Conservation (phyloP, 805 yeast species). For the Zygoascus biomembranicola region DNA sequence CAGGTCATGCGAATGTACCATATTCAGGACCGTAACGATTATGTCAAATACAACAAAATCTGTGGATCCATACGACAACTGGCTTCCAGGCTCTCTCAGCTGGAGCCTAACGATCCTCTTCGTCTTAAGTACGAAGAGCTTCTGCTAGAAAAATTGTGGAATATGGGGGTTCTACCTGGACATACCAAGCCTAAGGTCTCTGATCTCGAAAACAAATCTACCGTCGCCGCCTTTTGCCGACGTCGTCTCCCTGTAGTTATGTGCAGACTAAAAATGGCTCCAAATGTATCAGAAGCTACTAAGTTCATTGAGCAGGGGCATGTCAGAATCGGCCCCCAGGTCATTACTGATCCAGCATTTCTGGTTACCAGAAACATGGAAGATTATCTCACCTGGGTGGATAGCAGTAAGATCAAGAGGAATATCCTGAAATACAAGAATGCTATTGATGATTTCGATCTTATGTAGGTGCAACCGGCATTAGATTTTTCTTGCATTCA, state of each 20-base stretch:
- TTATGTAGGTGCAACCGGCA: constrained; percentile 26
- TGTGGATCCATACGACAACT: constrained; percentile 88
- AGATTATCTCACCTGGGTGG: constrained; percentile 98
- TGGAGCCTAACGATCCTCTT: constrained; percentile 82
- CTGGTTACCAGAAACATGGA: constrained; percentile 90
- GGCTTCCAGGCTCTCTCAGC: constrained; percentile 74
- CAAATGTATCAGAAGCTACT: constrained; percentile 78
- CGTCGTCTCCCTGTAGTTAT: constrained; percentile 89
- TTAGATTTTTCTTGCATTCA: background rate
- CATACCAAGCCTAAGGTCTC: constrained; percentile 67
- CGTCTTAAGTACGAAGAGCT: constrained; percentile 84
- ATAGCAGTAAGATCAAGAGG: constrained; percentile 83
- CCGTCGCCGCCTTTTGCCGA: constrained; percentile 88
- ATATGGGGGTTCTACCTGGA: constrained; percentile 77
- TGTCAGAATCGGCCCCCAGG: constrained; percentile 92
- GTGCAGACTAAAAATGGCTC: constrained; percentile 92
- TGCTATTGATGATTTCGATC: constrained; percentile 49
- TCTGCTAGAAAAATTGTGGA: constrained; percentile 75
- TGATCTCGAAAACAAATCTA: constrained; percentile 81
- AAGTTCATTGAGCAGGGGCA: constrained; percentile 95
- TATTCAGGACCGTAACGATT: constrained; percentile 90
- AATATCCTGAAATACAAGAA: constrained; percentile 84
- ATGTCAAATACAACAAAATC: constrained; percentile 83
- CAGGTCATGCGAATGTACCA: constrained; percentile 94
- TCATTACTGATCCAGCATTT: constrained; percentile 92